phyloP scores from a whole-genome alignment of 1,284 basidiomycete species.

The Trichosporon coremiiforme region DNA sequence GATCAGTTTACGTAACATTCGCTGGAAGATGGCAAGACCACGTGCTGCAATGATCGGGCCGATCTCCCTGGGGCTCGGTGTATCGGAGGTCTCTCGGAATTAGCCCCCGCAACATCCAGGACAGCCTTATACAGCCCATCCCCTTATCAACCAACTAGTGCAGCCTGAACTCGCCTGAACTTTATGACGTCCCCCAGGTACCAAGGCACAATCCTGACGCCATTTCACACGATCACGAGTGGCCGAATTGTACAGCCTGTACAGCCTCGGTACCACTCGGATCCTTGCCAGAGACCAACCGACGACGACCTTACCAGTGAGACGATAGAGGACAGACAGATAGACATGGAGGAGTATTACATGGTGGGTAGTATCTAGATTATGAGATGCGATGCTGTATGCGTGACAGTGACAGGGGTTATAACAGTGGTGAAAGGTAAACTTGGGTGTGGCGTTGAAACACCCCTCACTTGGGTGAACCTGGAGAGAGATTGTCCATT shows the following conservation, averaged over 20 bases:
- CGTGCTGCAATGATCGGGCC: neutral
- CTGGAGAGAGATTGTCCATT: constrained; percentile 1
- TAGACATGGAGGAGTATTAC: neutral
- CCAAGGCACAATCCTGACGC: constrained; percentile 13
- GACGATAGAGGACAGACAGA: neutral
- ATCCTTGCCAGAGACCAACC: too few species aligned
- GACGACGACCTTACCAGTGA: neutral
- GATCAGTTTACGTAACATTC: neutral
- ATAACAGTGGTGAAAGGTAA: neutral
- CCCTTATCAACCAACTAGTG: neutral
- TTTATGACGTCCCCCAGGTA: constrained; percentile 15
- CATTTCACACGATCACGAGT: constrained; percentile 17
- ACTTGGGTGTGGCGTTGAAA: neutral
- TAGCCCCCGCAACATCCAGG: neutral
- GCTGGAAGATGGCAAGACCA: neutral
- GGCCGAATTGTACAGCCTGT: constrained; percentile 13
- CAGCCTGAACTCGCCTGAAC: constrained; percentile 2
- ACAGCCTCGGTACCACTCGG: neutral
- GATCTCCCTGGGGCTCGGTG: neutral
- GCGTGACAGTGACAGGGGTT: constrained; percentile 6
- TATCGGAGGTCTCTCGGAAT: neutral
- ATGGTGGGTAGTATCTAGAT: neutral
- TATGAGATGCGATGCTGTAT: constrained; percentile 9
- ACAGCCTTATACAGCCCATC: neutral
- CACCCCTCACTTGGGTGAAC: constrained; percentile 11